Evolutionary conservation across 1,284 basidiomycete species (phyloP).

Genomic region (Marasmius sp.): DNA sequence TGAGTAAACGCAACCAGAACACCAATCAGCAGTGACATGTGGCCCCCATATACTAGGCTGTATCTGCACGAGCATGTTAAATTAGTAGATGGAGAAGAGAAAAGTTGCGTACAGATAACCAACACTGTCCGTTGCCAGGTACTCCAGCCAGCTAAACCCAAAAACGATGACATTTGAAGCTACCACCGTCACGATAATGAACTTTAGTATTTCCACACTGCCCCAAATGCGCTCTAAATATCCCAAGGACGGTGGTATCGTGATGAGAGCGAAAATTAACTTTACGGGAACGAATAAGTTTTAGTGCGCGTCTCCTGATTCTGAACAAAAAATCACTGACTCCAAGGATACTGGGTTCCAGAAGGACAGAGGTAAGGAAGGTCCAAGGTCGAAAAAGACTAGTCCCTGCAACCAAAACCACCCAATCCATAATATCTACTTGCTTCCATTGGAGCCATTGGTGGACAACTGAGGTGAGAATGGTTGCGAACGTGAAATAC

Average conservation of each 20-base stretch:
- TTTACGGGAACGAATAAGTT: slow-evolving; percentile 28
- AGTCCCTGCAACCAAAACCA: slow-evolving; percentile 83
- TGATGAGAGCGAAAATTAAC: slow-evolving; percentile 77
- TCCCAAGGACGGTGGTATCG: slow-evolving; percentile 80
- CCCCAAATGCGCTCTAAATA: slow-evolving; percentile 97
- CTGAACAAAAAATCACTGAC: slow-evolving; percentile 43
- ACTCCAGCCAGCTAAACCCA: slow-evolving; percentile 82
- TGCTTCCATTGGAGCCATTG: slow-evolving; percentile 61
- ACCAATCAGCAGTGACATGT: slow-evolving; percentile 89
- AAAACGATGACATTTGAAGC: slow-evolving; percentile 87
- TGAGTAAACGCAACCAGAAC: slow-evolving; percentile 97
- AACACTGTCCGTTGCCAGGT: slow-evolving; percentile 61
- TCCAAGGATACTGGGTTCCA: slow-evolving; percentile 85
- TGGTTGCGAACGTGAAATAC: slow-evolving; percentile 67
- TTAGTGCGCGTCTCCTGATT: not conserved
- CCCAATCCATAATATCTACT: slow-evolving; percentile 61
- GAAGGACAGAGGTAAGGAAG: slow-evolving; percentile 81
- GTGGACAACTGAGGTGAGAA: slow-evolving; percentile 66
- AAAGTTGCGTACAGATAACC: slow-evolving; percentile 65
- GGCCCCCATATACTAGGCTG: slow-evolving; percentile 87
- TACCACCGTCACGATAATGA: slow-evolving; percentile 79
- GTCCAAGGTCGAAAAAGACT: slow-evolving; percentile 93
- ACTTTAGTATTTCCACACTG: slow-evolving; percentile 81
- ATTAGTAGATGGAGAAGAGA: slow-evolving; percentile 5
- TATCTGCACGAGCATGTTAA: slow-evolving; percentile 50